A percentile compares a stretch with the other conserved stretches of the same genome.
Conservation (phyloP, 148 eudicot genomes). For the Persicaria maculosa region DNA sequence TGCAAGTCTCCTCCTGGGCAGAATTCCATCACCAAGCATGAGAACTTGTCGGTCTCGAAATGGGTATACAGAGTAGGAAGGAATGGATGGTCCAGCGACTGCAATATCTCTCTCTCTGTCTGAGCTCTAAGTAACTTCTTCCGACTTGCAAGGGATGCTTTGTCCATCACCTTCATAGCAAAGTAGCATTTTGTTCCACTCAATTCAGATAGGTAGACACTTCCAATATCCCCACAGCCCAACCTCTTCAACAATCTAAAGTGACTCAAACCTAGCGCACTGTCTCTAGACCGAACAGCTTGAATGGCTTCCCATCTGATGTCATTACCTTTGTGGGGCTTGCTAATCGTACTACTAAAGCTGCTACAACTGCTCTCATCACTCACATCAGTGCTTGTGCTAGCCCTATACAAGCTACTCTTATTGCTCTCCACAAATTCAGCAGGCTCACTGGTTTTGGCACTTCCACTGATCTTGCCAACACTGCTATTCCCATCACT, state of each 20-base stretch:
- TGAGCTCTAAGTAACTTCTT: conserved; percentile 69
- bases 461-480: conserved; percentile 48
- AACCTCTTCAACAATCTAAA: conserved; percentile 57
- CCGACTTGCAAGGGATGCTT: conserved; percentile 52
- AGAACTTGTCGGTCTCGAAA: conserved; percentile 69
- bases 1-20: conserved; percentile 74
- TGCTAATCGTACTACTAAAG: conserved; percentile 54
- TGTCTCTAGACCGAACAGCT: conserved; percentile 45
- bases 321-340: conserved; percentile 68
- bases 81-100: conserved; percentile 59
- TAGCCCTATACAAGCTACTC: conserved; percentile 55
- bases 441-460: conserved; percentile 40
- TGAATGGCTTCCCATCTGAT: conserved; percentile 67
- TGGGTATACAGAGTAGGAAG: conserved; percentile 60
- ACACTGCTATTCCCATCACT: conserved; percentile 45
- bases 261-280: conserved; percentile 51
- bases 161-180: conserved; percentile 80
- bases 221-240: conserved; percentile 77
- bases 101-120: conserved; percentile 61
- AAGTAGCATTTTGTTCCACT: conserved; percentile 55
- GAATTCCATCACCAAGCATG: conserved; percentile 75
- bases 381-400: conserved; percentile 60
- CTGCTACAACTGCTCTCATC: conserved; percentile 73
- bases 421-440: conserved; percentile 55
- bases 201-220: conserved; percentile 62